Evolutionary conservation across 2,329 filamentous ascomycete genomes (phyloP).

Genomic region (Ceratocystis albifundus): DNA sequence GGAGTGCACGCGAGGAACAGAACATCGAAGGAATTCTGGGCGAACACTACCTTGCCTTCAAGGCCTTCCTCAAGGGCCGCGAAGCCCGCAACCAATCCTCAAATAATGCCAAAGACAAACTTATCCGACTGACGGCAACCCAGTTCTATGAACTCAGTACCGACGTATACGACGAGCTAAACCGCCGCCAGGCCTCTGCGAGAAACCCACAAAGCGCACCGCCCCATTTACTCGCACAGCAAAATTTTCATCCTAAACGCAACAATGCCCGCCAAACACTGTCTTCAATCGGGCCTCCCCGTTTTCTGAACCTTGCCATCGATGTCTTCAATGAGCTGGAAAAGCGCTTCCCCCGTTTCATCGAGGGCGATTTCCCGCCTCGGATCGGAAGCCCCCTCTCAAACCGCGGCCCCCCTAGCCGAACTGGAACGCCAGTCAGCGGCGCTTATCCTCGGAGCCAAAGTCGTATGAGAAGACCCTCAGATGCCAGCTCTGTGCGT

Average conservation of each 20-base stretch:
- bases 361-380: conserved; percentile 53
- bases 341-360: conserved; percentile 73
- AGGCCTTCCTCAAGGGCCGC: conserved; percentile 62
- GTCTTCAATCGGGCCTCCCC: conserved; percentile 71
- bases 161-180: conserved; percentile 90
- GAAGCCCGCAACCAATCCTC: conserved; percentile 60
- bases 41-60: conserved; percentile 73
- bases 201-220: conserved; percentile 49
- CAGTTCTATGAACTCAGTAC: conserved; percentile 97
- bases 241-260: conserved; percentile 87
- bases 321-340: conserved; percentile 96
- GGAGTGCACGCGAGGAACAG: conserved; percentile 48
- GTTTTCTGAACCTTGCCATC: conserved; percentile 84
- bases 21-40: conserved; percentile 49
- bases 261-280: conserved; percentile 96
- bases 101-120: conserved; percentile 88
- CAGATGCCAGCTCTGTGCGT: conserved; percentile 51
- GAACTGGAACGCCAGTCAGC: conserved; percentile 51
- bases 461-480: conserved; percentile 45
- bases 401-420: conserved; percentile 46
- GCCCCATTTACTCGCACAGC: conserved; percentile 67
- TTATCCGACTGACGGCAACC: conserved; percentile 74
- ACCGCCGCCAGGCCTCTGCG: conserved; percentile 65
- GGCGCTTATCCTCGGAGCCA: conserved; percentile 43
- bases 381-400: conserved; percentile 58